Evolutionary conservation across 208 protist genomes (phyloP), one percentile per base, ranked within the genome.

Genomic region (Herpetomonas samuelpessoai): DNA sequence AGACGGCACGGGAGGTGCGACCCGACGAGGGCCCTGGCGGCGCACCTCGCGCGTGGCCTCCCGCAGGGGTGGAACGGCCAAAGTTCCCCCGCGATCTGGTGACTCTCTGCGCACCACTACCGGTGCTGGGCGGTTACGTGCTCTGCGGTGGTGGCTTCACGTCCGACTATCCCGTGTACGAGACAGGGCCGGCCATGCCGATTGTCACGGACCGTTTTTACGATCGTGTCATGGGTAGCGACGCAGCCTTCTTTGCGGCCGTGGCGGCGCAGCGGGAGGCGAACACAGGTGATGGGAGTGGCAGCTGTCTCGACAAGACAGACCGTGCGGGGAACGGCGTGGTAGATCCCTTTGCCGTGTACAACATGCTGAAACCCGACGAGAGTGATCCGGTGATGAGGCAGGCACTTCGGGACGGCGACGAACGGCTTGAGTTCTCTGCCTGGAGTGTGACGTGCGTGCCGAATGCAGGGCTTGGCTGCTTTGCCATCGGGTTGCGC

Each of bases 81-180:
- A 64, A 57, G 18, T 46, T 52, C 29, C 57, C 67, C 0, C 39
- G 30, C 25, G 66, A 70, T 31, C 57, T 53, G 0, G 62, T 81
- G 9, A 53, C 58, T 14, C 61, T 76, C 18, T 56, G 62, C 26
- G 73, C 72, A 0, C 63, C 78, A 18, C 31, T 80, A 26, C 67
- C 77, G 44, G 54, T 79, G 24, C 50, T 69, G 25, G 63, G 75
- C 2, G 75, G 80, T 16, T 87, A 68, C 54, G 73, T 76, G 0
- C 65, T 83, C 21, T 77, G 67, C 12, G 82, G 82, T 0, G 82
- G 82, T 1, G 82, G 77, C 2, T 88, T 85, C 44, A 18, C 62
- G 1, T 88, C 81, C 1, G 73, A 75, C 35, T 88, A 77, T 46
- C 76, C 81, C 2, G 64, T 88, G 7, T 52, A 77, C n/a, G 54